Evolutionary conservation across 176 grass and related monocot species (phyloP).

Genomic region (sorghum (Sorghum bicolor)): Sorghum_bicolor_NCBIv3 NC_012873.2:58984501-58985000

Average conservation of each 20-base stretch:
- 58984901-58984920: conserved; percentile 58
- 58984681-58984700: conserved; percentile 77
- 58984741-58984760: conserved; percentile 71
- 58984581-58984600: conserved; percentile 85
- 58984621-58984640: conserved; percentile 54
- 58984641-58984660: conserved; percentile 78
- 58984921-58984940: conserved; percentile 87
- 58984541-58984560: conserved; percentile 76
- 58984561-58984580: conserved; percentile 87
- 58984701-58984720: conserved; percentile 94
- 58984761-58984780: conserved; percentile 94
- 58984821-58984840: conserved; percentile 90
- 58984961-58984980: conserved; percentile 64
- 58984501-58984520: conserved; percentile 73
- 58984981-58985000: conserved; percentile 82
- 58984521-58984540: conserved; percentile 61
- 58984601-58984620: conserved; percentile 81
- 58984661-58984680: conserved; percentile 73
- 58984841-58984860: conserved; percentile 78
- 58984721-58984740: conserved; percentile 88
- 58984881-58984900: conserved; percentile 69
- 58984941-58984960: conserved; percentile 88
- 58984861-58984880: conserved; percentile 65
- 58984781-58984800: conserved; percentile 61
- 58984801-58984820: conserved; percentile 74